phyloP scores from a whole-genome alignment of 768 basidiomycete genomes.

The Albatrellus ellisii region DNA sequence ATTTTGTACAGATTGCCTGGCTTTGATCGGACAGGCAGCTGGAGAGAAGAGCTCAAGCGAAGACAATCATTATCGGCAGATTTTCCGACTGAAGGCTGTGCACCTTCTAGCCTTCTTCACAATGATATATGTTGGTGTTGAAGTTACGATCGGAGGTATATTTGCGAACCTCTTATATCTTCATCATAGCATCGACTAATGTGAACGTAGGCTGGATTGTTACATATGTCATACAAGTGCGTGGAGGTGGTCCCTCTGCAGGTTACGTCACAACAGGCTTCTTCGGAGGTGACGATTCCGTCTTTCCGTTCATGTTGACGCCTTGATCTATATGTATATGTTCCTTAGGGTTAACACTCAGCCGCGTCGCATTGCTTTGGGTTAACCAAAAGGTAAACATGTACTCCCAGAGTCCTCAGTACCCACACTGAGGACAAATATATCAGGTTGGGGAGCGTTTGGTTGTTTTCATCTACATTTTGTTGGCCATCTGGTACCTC shows the following conservation, averaged over 20 bases:
- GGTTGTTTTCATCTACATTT: slow-evolving; percentile 24
- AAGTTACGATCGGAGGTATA: slow-evolving; percentile 23
- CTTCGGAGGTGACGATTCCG: slow-evolving; percentile 24
- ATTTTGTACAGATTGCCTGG: slow-evolving; percentile 46
- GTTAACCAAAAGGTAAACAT: slow-evolving; percentile 29
- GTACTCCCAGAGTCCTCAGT: not conserved
- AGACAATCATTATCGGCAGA: slow-evolving; percentile 31
- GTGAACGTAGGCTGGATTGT: slow-evolving; percentile 46
- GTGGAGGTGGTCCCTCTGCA: slow-evolving; percentile 31
- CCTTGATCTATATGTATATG: not conserved
- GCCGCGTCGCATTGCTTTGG: slow-evolving; percentile 37
- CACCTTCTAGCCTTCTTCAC: slow-evolving; percentile 29
- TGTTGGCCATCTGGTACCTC: slow-evolving; percentile 25
- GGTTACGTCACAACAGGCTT: slow-evolving; percentile 40
- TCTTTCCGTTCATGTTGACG: not conserved
- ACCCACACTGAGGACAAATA: not conserved
- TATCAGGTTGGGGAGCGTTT: slow-evolving; percentile 25
- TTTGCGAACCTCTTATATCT: too few species aligned
- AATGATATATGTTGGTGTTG: slow-evolving; percentile 28
- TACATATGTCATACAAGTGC: slow-evolving; percentile 31
- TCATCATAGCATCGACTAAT: too few species aligned
- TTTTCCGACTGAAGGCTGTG: slow-evolving; percentile 24
- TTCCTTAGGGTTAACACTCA: slow-evolving; percentile 31
- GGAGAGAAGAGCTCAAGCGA: slow-evolving; percentile 25
- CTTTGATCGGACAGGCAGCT: slow-evolving; percentile 34